phyloP scores from a whole-genome alignment of 177 flowering plant genomes.

The Vitis hybrid region DNA sequence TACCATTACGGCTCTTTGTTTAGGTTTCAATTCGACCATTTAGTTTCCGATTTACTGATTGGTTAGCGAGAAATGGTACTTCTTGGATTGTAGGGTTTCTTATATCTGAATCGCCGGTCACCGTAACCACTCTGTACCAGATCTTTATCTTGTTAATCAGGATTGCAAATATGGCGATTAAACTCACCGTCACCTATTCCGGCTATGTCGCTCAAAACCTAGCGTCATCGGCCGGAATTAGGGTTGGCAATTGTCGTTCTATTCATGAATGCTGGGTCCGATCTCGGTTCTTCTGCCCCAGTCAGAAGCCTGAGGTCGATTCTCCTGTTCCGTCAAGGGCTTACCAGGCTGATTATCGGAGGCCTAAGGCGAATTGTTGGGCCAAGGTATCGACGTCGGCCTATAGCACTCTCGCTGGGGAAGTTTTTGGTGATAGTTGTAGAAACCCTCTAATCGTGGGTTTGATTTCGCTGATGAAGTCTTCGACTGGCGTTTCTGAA shows the following conservation, averaged over 20 bases:
- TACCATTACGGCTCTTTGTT: neutral
- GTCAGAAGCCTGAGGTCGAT: conserved; percentile 36
- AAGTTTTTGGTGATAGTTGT: conserved; percentile 23
- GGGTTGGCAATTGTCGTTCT: conserved; percentile 37
- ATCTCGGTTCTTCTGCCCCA: conserved; percentile 30
- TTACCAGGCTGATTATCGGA: conserved; percentile 14
- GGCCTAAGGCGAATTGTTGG: conserved; percentile 14
- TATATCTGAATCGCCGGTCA: conserved; percentile 9
- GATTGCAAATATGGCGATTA: conserved; percentile 60
- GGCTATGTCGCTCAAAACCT: conserved; percentile 63
- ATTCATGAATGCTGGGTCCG: conserved; percentile 47
- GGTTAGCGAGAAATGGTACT: conserved; percentile 18
- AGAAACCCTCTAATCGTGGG: conserved; percentile 36
- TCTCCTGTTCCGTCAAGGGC: conserved; percentile 13
- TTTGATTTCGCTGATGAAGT: conserved; percentile 45
- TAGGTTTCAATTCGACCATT: conserved; percentile 21
- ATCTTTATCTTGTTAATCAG: conserved; percentile 29
- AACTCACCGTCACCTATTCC: conserved; percentile 60
- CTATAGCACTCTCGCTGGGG: conserved; percentile 37
- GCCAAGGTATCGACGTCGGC: conserved; percentile 10
- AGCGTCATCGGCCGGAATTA: conserved; percentile 43
- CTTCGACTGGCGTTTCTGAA: conserved; percentile 26
- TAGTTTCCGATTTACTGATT: conserved; percentile 17
- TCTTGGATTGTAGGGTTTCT: conserved; percentile 22
- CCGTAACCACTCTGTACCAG: conserved; percentile 29